Base-by-base conservation (phyloP, 2,329 filamentous ascomycete species). In the Hypoxylon sp. region DNA sequence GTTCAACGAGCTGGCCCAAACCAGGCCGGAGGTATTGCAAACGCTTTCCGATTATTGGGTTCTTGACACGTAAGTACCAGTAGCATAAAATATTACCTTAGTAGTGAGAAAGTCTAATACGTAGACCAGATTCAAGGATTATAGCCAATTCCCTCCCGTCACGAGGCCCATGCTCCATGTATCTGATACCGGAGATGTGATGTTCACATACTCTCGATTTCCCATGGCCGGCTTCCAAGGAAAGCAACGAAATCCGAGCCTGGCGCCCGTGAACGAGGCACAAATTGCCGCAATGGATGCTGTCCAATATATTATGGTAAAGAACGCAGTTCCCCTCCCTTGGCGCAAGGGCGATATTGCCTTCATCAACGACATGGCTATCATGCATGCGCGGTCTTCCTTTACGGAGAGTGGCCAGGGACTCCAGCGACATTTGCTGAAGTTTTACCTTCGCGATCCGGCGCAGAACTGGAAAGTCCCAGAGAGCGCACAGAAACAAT, bases 131-230 rank as follows among this genome's bases (percentile, higher is more conserved):
- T 66, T 66, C 55, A 57, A 61, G 57, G 63, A 66, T 52, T 66
- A 66, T 14, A 61, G 50, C 17, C 42, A 66, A 24, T 61, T 57
- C 35, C 63, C 63, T 5, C 63, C 63, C 22, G 50, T 66, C 14
- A 66, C 63, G 9, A 50, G 63, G 14, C 63, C 63, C 9, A 66
- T 66, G 63, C 55, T 60, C 26, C 63, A 66, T n/a, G 55, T 60
- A 2, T 61, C 67, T 10, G 67, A 67, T 11, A 53, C 35, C 13
- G 67, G 61, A 5, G 50, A 61, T 22, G 60, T 67, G 14, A 57
- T 70, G 37, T 70, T 70, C 47, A 59, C 54, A 5, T 70, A 64
- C 22, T 70, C 67, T 26, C 67, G 68, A n/a, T 65, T 59, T n/a
- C 60, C 65, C 24, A 64, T 70, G 60, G 57, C 65, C 5, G 68